Base-by-base conservation (phyloP, 116 monocot species). In the Phalaenopsis hybrid region DNA sequence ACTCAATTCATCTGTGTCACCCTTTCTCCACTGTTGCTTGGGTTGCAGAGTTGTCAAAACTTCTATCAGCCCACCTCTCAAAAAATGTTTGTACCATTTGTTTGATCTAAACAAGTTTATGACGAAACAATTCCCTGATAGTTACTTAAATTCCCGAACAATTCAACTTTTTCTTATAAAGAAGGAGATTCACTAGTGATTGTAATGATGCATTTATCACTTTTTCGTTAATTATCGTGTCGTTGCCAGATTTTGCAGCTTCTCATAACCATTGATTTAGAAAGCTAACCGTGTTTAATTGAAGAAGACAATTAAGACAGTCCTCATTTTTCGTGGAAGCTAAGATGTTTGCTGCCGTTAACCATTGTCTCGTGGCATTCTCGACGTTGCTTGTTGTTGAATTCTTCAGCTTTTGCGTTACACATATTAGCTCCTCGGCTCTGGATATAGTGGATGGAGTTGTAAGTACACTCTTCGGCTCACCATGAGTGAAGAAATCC, bases 241-340 rank as follows among this genome's bases (percentile, higher is more conserved):
- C 84, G 58, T 57, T 67, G 61, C 25, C 72, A 63, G 48, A 78
- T 28, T 87, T 89, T 12, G 68, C 33, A 69, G 86, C 84, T 68
- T 87, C 85, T 81, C 85, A 81, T 50, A 90, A 86, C 93, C 96
- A 96, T 23, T 85, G 82, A 44, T 82, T 87, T 20, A 96, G 84
- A 87, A 87, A 90, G 16, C 44, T 20, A 17, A 89, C 80, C 25
- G 92, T 93, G 86, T 93, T 84, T 74, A 96, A 84, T 57, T 81
- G 80, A 77, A 93, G 82, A 84, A 96, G 93, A 78, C 86, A 90
- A 18, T 84, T 59, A 43, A 96, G 89, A 69, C 91, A 93, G 37
- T 89, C 87, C 51, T 81, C 79, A 57, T 83, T 88, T 44, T 86
- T 83, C 34, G 92, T 96, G 63, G 85, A 85, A 25, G 86, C 85